A percentile compares a stretch with the other conserved stretches of the same genome.
Conservation (phyloP, 805 yeast genomes). For the Barnettozyma pratensis region DNA sequence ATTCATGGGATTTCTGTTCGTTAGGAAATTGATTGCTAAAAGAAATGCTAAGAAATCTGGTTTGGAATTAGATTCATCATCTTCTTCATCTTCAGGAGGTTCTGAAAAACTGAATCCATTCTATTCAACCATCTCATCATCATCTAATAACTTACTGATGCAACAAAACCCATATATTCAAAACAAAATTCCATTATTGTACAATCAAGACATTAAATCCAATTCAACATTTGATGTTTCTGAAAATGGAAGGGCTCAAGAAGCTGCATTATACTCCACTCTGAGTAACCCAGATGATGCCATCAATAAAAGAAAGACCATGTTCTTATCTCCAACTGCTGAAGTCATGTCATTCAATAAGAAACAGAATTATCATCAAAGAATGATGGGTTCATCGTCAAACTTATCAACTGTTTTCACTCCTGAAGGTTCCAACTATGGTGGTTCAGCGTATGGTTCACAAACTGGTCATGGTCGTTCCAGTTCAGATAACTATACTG, state of each 20-base stretch:
- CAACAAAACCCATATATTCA: not conserved
- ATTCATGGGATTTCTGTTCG: constrained; percentile 47
- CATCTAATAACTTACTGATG: constrained; percentile 5
- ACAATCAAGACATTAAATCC: constrained; percentile 10
- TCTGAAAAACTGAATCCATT: constrained; percentile 16
- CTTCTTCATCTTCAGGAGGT: constrained; percentile 16
- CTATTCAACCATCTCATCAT: constrained; percentile 2
- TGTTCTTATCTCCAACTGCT: constrained; percentile 78
- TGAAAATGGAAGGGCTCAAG: constrained; percentile 7
- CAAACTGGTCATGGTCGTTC: not conserved
- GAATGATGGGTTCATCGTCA: constrained; percentile 29
- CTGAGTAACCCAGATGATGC: constrained; percentile 13
- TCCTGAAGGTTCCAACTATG: constrained; percentile 1
- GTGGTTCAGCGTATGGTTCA: constrained; percentile 1
- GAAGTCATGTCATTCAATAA: constrained; percentile 52
- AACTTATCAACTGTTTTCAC: constrained; percentile 1
- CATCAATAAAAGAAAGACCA: constrained; percentile 27
- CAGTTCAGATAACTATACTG: constrained; percentile 11
- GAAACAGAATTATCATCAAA: constrained; percentile 34
- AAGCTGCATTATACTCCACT: constrained; percentile 18
- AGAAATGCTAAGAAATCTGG: constrained; percentile 45
- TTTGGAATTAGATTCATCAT: constrained; percentile 17
- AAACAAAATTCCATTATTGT: constrained; percentile 17
- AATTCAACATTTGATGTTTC: constrained; percentile 12
- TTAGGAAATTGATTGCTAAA: constrained; percentile 43